These are phyloP conservation scores for Fomitopsis pinicola DNA, from an alignment of 1,284 basidiomycete genomes.

Conservation along the genomic window DNA sequence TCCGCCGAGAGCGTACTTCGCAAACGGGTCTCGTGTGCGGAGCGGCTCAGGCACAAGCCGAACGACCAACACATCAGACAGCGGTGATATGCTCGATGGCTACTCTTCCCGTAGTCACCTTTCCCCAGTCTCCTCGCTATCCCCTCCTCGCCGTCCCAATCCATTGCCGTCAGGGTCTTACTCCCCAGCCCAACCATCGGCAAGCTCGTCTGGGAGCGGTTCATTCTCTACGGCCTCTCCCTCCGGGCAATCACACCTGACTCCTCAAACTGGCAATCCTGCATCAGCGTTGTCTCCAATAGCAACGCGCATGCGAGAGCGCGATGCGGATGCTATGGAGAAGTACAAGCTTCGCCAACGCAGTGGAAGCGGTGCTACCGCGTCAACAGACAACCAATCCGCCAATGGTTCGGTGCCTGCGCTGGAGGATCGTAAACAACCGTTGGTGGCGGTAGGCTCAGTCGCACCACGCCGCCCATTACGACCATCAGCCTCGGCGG, in stretches of 20 bases:
- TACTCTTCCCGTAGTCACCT: slow-evolving; percentile 36
- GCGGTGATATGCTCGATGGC: slow-evolving; percentile 52
- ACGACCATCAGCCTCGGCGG: slow-evolving; percentile 72
- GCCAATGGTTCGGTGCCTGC: slow-evolving; percentile 52
- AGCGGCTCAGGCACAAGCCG: slow-evolving; percentile 79
- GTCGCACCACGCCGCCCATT: slow-evolving; percentile 54
- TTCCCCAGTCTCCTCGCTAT: slow-evolving; percentile 25
- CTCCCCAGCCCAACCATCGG: slow-evolving; percentile 51
- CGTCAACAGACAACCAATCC: slow-evolving; percentile 66
- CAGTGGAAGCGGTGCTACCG: slow-evolving; percentile 68
- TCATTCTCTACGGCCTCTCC: slow-evolving; percentile 42
- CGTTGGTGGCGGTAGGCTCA: slow-evolving; percentile 46
- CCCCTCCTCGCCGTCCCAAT: slow-evolving; percentile 25
- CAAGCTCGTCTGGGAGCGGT: slow-evolving; percentile 39
- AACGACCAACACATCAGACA: slow-evolving; percentile 69
- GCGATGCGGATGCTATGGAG: slow-evolving; percentile 80
- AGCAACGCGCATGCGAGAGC: slow-evolving; percentile 70
- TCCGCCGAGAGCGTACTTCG: slow-evolving; percentile 19
- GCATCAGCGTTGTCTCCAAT: slow-evolving; percentile 63
- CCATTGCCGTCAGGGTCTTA: slow-evolving; percentile 34
- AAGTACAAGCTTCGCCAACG: slow-evolving; percentile 76
- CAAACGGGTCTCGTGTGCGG: slow-evolving; percentile 47
- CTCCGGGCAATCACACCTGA: slow-evolving; percentile 33
- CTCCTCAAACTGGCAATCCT: slow-evolving; percentile 29
- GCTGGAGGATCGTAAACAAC: slow-evolving; percentile 45